Conservation (phyloP, 163 green algal genomes). For the Scenedesmus sp. region DNA sequence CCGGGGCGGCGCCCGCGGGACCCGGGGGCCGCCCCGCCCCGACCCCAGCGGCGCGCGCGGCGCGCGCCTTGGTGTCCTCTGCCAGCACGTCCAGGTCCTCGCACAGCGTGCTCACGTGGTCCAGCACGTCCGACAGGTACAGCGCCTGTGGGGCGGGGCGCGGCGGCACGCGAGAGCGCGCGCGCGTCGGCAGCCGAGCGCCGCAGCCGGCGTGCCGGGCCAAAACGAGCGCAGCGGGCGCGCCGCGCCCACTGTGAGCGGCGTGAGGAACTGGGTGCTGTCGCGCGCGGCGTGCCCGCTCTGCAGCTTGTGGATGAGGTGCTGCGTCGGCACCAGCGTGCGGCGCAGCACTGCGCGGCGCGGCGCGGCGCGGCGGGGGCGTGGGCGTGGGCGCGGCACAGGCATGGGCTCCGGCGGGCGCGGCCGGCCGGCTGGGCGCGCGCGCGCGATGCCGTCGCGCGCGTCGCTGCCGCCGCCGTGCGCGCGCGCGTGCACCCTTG, state of each 20-base stretch:
- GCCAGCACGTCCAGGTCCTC: constrained; percentile 46
- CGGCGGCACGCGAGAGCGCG: neutral
- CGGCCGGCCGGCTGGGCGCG: too few species aligned
- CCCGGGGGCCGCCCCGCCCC: too few species aligned
- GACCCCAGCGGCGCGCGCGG: too few species aligned
- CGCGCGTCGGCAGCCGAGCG: neutral
- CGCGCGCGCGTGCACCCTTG: constrained; percentile 10
- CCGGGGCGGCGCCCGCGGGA: too few species aligned
- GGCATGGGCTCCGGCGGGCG: neutral
- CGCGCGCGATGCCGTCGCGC: too few species aligned
- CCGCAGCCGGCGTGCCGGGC: neutral
- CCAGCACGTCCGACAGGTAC: constrained; percentile 44
- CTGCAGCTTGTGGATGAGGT: constrained; percentile 50
- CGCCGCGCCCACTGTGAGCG: constrained; percentile 38
- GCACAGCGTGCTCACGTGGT: constrained; percentile 36
- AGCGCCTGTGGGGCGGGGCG: neutral
- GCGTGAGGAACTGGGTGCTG: constrained; percentile 33
- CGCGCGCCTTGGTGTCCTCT: neutral
- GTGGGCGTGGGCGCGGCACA: neutral
- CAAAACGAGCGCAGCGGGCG: too few species aligned
- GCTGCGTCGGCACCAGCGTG: constrained; percentile 38
- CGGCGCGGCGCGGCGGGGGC: neutral
- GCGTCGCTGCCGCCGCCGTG: too few species aligned
- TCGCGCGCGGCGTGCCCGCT: constrained; percentile 6
- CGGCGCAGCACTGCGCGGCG: constrained; percentile 38